Evolutionary conservation across 352 stramenopile species (phyloP).

Genomic region (Globisporangium emineosum): DNA sequence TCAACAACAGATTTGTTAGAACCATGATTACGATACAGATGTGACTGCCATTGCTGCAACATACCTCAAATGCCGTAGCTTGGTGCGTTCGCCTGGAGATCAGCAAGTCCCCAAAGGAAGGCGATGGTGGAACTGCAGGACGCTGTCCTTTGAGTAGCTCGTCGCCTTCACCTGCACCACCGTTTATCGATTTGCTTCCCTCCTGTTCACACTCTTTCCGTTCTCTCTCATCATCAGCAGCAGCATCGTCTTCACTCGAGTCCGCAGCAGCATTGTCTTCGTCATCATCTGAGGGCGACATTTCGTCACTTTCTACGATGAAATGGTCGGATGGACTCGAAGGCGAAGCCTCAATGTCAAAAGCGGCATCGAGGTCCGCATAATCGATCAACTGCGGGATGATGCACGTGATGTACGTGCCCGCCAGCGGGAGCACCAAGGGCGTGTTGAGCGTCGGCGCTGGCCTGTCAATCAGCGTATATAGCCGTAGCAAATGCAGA

Average conservation of each 20-base stretch:
- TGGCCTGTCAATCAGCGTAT: slow-evolving; percentile 34
- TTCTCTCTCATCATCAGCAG: slow-evolving; percentile 11
- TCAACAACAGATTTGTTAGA: background rate
- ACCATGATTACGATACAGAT: background rate
- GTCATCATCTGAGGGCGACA: slow-evolving; percentile 28
- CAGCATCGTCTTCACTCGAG: slow-evolving; percentile 24
- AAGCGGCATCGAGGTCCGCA: slow-evolving; percentile 32
- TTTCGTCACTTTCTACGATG: slow-evolving; percentile 21
- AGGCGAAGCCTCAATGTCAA: slow-evolving; percentile 29
- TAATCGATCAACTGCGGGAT: slow-evolving; percentile 69
- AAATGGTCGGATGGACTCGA: slow-evolving; percentile 49
- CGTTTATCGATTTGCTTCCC: background rate
- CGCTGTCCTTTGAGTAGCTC: background rate
- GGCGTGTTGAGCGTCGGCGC: slow-evolving; percentile 40
- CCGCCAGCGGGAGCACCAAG: slow-evolving; percentile 58
- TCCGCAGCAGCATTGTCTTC: slow-evolving; percentile 27
- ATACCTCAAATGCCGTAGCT: slow-evolving; percentile 61
- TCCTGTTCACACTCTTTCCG: slow-evolving; percentile 25
- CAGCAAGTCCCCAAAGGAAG: slow-evolving; percentile 70
- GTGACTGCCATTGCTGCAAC: background rate
- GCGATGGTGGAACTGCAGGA: slow-evolving; percentile 32
- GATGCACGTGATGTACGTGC: slow-evolving; percentile 74
- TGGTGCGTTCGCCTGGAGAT: slow-evolving; percentile 49
- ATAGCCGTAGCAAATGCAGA: background rate
- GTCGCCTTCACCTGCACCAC: background rate